These are phyloP conservation scores for Penicillium sclerotiorum DNA, from an alignment of 2,329 filamentous ascomycete species.

Conservation along the genomic window DNA sequence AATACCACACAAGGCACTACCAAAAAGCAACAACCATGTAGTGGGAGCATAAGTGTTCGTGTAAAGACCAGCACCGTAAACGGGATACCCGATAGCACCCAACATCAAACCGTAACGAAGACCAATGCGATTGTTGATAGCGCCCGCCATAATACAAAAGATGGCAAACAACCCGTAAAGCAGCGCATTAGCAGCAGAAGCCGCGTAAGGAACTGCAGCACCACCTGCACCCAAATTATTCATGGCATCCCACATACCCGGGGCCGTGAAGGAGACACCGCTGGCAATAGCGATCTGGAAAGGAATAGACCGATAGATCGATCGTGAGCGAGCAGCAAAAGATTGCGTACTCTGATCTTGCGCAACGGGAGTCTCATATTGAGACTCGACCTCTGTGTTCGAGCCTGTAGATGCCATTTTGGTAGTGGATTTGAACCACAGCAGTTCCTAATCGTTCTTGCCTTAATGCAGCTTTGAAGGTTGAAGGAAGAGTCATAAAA, in stretches of 20 bases:
- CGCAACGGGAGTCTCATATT: background rate
- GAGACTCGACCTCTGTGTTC: background rate
- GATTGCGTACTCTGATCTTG: too few species aligned
- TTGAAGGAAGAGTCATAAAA: background rate
- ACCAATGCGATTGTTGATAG: conserved; percentile 53
- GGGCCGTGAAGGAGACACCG: conserved; percentile 28
- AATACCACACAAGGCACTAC: conserved; percentile 49
- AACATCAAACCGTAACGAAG: conserved; percentile 45
- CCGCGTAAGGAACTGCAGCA: conserved; percentile 54
- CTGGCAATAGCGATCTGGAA: conserved; percentile 28
- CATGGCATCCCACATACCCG: conserved; percentile 57
- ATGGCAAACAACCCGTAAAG: conserved; percentile 52
- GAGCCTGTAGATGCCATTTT: conserved; percentile 1
- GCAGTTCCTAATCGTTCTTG: background rate
- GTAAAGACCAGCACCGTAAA: conserved; percentile 54
- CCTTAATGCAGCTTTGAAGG: background rate
- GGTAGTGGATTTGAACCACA: conserved; percentile 5
- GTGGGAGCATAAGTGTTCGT: conserved; percentile 54
- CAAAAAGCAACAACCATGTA: conserved; percentile 54
- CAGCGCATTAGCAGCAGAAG: conserved; percentile 54
- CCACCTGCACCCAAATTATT: conserved; percentile 57
- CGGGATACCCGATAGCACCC: conserved; percentile 50
- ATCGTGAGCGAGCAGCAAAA: conserved; percentile 1
- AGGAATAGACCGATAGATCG: conserved; percentile 26
- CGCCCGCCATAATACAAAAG: conserved; percentile 51